Evolutionary conservation across 805 yeast genomes (phyloP).

Genomic region (Metschnikowia vanudenii): DNA sequence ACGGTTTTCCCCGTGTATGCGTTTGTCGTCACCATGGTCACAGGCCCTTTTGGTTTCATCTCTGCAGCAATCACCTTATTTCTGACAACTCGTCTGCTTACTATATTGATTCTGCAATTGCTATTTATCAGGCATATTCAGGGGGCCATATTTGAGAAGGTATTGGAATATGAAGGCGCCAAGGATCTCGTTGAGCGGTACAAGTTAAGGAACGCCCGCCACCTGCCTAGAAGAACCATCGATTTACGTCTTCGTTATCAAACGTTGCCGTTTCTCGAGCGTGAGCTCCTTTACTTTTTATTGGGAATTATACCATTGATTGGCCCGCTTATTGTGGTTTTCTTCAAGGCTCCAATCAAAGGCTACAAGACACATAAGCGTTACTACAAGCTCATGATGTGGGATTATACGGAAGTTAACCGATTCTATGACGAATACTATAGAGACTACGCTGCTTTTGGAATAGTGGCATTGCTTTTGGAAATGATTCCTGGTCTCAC

Average conservation of each 20-base stretch:
- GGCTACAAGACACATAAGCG: slow-evolving; percentile 54
- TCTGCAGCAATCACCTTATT: slow-evolving; percentile 45
- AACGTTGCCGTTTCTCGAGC: slow-evolving; percentile 27
- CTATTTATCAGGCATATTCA: slow-evolving; percentile 49
- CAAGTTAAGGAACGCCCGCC: slow-evolving; percentile 1
- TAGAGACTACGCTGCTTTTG: slow-evolving; percentile 49
- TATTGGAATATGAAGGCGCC: slow-evolving; percentile 44
- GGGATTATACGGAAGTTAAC: slow-evolving; percentile 40
- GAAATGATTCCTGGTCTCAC: slow-evolving; percentile 56
- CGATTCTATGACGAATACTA: slow-evolving; percentile 34
- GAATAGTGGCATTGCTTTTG: slow-evolving; percentile 48
- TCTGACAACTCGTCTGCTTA: slow-evolving; percentile 42
- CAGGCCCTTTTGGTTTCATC: slow-evolving; percentile 52
- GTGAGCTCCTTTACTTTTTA: slow-evolving; percentile 34
- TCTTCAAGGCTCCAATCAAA: slow-evolving; percentile 52
- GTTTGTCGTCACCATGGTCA: slow-evolving; percentile 37
- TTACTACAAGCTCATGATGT: slow-evolving; percentile 57
- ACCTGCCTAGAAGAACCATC: background rate
- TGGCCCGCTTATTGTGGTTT: slow-evolving; percentile 55
- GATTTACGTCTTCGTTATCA: slow-evolving; percentile 7
- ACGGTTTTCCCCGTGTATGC: slow-evolving; percentile 48
- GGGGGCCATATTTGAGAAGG: slow-evolving; percentile 47
- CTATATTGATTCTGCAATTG: slow-evolving; percentile 42
- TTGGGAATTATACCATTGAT: slow-evolving; percentile 53
- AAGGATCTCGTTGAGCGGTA: slow-evolving; percentile 40